These are phyloP conservation scores for Debaryomyces maramus DNA, from an alignment of 805 yeast species.

Conservation along the genomic window DNA sequence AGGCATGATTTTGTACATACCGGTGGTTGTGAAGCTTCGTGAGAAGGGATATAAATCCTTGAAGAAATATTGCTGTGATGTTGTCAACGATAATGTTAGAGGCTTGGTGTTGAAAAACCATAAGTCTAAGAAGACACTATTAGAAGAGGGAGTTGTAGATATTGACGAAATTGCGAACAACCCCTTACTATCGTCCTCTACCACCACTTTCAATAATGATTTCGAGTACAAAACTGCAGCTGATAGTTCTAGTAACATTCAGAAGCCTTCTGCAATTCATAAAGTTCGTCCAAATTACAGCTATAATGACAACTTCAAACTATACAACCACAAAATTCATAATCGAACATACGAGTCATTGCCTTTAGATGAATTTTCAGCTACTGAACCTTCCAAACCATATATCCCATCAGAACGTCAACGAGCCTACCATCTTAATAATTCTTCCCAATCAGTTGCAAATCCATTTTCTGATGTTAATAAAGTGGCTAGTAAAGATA, in stretches of 20 bases:
- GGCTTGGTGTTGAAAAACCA: constrained; percentile 46
- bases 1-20: constrained; percentile 54
- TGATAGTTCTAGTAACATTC: neutral
- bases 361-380: constrained; percentile 7
- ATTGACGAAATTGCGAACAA: constrained; percentile 23
- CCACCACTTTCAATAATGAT: constrained; percentile 11
- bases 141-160: constrained; percentile 30
- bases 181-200: constrained; percentile 24
- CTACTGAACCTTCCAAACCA: neutral
- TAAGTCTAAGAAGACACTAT: constrained; percentile 33
- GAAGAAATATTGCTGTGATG: constrained; percentile 60
- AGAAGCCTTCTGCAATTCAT: constrained; percentile 7
- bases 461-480: constrained; percentile 14
- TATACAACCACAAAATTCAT: constrained; percentile 8
- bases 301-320: constrained; percentile 18
- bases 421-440: neutral
- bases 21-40: constrained; percentile 48
- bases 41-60: constrained; percentile 43
- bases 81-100: constrained; percentile 59
- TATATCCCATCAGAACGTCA: neutral
- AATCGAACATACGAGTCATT: constrained; percentile 9
- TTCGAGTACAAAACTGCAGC: neutral
- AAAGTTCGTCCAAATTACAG: constrained; percentile 2
- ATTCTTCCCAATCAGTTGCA: neutral
- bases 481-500: constrained; percentile 7